Conservation (phyloP, 441 rosid genomes). For the Adansonia grandidieri region DNA sequence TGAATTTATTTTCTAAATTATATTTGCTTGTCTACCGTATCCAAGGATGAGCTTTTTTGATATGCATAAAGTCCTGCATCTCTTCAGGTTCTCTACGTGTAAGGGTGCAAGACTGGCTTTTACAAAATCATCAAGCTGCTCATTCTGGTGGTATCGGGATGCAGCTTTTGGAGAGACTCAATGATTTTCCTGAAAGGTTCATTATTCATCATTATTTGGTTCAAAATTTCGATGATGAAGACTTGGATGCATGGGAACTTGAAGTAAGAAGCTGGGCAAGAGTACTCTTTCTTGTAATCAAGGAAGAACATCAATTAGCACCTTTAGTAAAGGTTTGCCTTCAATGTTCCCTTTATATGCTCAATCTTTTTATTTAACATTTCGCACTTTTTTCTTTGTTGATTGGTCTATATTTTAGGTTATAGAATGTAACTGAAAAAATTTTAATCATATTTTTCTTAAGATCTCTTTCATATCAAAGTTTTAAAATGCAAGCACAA, state of each 20-base stretch:
- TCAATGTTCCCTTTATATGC: conserved; percentile 22
- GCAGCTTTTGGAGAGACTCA: conserved; percentile 57
- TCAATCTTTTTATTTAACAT: conserved; percentile 16
- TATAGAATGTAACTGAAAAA: conserved; percentile 19
- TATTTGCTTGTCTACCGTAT: neutral
- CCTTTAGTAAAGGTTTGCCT: conserved; percentile 64
- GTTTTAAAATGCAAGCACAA: conserved; percentile 12
- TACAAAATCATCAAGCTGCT: conserved; percentile 42
- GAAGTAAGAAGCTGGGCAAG: conserved; percentile 91
- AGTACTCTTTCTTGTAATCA: conserved; percentile 61
- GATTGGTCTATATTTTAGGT: conserved; percentile 9
- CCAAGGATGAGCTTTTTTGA: neutral
- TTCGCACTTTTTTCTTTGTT: conserved; percentile 14
- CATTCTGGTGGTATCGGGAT: conserved; percentile 34
- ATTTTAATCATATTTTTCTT: neutral
- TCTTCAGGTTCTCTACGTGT: conserved; percentile 41
- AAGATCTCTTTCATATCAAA: neutral
- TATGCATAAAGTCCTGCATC: neutral
- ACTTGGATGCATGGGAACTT: conserved; percentile 86
- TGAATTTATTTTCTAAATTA: conserved; percentile 6
- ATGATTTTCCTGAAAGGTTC: conserved; percentile 63
- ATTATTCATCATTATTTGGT: conserved; percentile 37
- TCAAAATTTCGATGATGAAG: conserved; percentile 81
- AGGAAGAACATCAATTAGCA: conserved; percentile 55
- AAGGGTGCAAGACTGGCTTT: conserved; percentile 71